Base-by-base conservation (phyloP, 2,329 filamentous ascomycete species). In the Beauveria scarabaeidicola region DNA sequence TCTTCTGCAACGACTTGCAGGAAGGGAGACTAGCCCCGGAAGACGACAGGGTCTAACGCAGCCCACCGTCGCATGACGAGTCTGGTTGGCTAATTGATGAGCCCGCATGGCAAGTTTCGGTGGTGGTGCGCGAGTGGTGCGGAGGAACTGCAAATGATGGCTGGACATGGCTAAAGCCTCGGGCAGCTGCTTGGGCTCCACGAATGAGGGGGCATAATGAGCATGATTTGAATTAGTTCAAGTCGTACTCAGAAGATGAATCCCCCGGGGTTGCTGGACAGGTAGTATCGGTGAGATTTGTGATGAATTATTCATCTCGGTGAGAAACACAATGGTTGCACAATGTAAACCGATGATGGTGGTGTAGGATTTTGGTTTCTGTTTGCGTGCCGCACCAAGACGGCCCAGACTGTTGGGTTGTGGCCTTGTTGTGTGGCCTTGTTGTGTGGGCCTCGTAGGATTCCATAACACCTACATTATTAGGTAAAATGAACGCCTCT, bases 1-100 rank as follows among this genome's bases (percentile, higher is more conserved):
- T 54, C 32, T 54, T 29, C 52, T 54, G 52, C 52, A 54, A 43
- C 15, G 32, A 53, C 36, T 25, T 38, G 52, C 52, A 55, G 41
- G 17, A 19, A n/a, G 11, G 15, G 23, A 44, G 25, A 29, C 52
- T 19, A 9, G 52, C 7, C 17, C 27, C 41, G 19, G 27, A 19
- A 32, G n/a, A 21, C 32, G 51, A 4, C 15, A 41, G 17, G 51
- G 32, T 41, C n/a, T 41, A 38, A 15, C 21, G 38, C 52, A 43
- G 52, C 15, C 23, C 17, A 13, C 52, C 40, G 52, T 54, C 40
- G 52, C 52, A 53, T 43, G 9, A 32, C 13, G 5, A 11, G 11
- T 13, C 23, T 21, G 17, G 36, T 25, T 25, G 50, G 29, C 8
- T 48, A 17, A 10, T 41, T 27, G 51, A 13, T 36, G 48, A 15